These are phyloP conservation scores for Barbarea vulgaris DNA, from an alignment of 345 rosid genomes.

Conservation along the genomic window DNA sequence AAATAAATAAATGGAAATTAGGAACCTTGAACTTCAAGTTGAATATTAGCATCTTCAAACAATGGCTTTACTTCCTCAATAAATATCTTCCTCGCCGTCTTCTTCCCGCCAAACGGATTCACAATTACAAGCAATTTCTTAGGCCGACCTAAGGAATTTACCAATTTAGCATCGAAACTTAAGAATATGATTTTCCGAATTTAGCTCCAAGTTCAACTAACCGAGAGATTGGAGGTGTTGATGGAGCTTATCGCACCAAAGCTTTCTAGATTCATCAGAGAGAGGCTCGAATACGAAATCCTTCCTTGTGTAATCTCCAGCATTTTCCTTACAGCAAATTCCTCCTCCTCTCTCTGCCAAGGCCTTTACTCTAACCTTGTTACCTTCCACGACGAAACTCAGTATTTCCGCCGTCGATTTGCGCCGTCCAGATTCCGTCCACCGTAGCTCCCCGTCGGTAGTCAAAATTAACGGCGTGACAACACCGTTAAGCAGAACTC, in stretches of 20 bases:
- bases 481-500: constrained; percentile 52
- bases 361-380: constrained; percentile 55
- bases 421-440: constrained; percentile 51
- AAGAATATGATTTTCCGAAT: neutral
- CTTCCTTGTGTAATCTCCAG: constrained; percentile 57
- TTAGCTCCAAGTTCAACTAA: constrained; percentile 27
- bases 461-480: constrained; percentile 50
- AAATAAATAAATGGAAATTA: neutral
- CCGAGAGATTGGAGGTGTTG: constrained; percentile 66
- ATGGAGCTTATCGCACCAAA: constrained; percentile 68
- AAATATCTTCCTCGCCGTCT: constrained; percentile 65
- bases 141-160: constrained; percentile 57
- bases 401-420: constrained; percentile 60
- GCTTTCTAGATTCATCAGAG: constrained; percentile 53
- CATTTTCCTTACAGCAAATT: constrained; percentile 53
- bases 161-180: constrained; percentile 3
- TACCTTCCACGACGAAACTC: constrained; percentile 63
- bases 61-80: constrained; percentile 70
- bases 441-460: constrained; percentile 56
- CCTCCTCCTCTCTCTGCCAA: constrained; percentile 45
- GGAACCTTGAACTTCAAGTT: constrained; percentile 71
- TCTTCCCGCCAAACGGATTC: constrained; percentile 93
- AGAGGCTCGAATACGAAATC: constrained; percentile 76
- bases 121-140: constrained; percentile 68
- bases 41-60: constrained; percentile 74